phyloP scores from a whole-genome alignment of 1,139 yeast genomes.

The Zygosaccharomyces sapae region DNA sequence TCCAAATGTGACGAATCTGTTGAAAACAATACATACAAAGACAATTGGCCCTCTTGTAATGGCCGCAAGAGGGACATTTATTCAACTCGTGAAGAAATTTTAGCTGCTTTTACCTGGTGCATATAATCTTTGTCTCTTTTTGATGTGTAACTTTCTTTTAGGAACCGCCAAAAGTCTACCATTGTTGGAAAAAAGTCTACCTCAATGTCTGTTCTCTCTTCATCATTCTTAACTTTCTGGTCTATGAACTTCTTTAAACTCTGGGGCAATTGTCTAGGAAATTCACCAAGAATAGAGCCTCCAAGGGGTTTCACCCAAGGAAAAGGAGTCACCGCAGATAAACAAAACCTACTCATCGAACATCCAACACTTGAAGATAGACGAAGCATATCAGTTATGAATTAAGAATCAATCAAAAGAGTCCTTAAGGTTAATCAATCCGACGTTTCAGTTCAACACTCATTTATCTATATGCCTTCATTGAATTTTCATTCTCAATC shows the following conservation, averaged over 20 bases:
- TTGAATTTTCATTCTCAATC: neutral
- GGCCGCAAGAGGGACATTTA: conserved; percentile 95
- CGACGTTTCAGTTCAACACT: too few relatives aligned
- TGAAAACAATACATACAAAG: conserved; percentile 90
- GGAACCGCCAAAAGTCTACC: conserved; percentile 86
- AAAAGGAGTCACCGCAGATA: conserved; percentile 10
- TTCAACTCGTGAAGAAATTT: conserved; percentile 71
- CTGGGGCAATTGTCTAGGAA: conserved; percentile 11
- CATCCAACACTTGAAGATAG: neutral
- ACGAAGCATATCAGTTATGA: neutral
- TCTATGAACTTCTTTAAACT: conserved; percentile 24
- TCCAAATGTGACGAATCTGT: conserved; percentile 74
- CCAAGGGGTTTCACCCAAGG: conserved; percentile 15
- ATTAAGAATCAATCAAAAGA: neutral
- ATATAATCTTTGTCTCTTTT: conserved; percentile 73
- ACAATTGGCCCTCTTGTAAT: conserved; percentile 81
- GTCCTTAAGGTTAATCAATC: too few relatives aligned
- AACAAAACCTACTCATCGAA: neutral
- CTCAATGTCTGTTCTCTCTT: conserved; percentile 15
- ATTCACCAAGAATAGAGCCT: conserved; percentile 4
- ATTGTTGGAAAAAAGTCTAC: conserved; percentile 41
- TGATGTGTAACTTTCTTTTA: conserved; percentile 82
- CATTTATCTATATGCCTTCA: too few relatives aligned
- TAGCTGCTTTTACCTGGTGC: conserved; percentile 82
- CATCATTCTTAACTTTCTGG: conserved; percentile 20